Conservation (phyloP, 2,329 filamentous ascomycete species). For the Botryosphaeria dothidea region DNA sequence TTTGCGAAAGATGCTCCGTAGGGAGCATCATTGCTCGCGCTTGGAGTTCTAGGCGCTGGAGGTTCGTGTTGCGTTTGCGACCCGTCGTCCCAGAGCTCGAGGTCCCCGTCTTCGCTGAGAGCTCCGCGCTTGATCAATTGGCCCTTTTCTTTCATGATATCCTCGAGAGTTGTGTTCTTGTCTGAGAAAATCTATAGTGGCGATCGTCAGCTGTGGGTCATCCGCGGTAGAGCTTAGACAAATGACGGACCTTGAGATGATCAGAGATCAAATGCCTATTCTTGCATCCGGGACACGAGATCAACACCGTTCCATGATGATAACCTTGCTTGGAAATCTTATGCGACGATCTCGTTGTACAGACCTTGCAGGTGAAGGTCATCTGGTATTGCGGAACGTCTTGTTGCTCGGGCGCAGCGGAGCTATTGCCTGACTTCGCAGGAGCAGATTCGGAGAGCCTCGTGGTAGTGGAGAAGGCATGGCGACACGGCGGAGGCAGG, state of each 20-base stretch:
- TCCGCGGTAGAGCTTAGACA: no score
- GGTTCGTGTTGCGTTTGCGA: constrained; percentile 30
- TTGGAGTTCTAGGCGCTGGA: background rate
- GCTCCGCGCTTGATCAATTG: constrained; percentile 71
- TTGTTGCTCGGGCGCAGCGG: background rate
- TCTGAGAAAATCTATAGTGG: constrained; percentile 70
- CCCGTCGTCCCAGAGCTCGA: constrained; percentile 89
- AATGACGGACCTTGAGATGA: constrained; percentile 63
- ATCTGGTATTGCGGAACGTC: constrained; percentile 63
- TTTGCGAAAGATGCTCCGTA: background rate
- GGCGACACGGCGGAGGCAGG: constrained; percentile 6
- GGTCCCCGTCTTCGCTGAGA: constrained; percentile 74
- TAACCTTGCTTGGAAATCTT: constrained; percentile 92
- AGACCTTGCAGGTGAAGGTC: constrained; percentile 91
- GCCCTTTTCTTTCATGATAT: constrained; percentile 75
- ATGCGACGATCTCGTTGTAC: constrained; percentile 77
- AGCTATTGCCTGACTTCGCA: constrained; percentile 37
- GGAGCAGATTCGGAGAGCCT: constrained; percentile 51
- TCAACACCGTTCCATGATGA: constrained; percentile 83
- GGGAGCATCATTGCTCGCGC: background rate
- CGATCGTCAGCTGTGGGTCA: background rate
- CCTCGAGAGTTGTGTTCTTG: constrained; percentile 69
- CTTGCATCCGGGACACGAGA: constrained; percentile 82
- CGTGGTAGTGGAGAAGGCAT: constrained; percentile 29
- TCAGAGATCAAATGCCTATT: constrained; percentile 91